phyloP scores from a whole-genome alignment of 495 filamentous ascomycete genomes.

The Penicillium samsonianum region DNA sequence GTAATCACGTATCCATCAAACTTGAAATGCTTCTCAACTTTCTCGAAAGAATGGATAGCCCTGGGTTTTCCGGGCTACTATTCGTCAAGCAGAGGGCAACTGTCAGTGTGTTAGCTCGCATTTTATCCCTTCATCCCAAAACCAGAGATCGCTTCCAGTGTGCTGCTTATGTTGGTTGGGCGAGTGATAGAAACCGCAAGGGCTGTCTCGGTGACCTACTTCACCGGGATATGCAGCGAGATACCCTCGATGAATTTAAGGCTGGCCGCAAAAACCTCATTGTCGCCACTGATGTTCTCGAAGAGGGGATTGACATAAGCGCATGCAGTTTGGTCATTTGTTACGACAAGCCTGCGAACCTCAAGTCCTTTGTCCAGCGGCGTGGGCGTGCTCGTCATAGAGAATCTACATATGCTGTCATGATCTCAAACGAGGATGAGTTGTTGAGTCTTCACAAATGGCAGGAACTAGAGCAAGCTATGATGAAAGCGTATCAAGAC shows the following conservation, averaged over 20 bases:
- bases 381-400: slow-evolving; percentile 77
- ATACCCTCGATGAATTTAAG: slow-evolving; percentile 69
- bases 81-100: slow-evolving; percentile 76
- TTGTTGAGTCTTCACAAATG: slow-evolving; percentile 50
- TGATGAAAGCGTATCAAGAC: slow-evolving; percentile 74
- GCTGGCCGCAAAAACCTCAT: slow-evolving; percentile 72
- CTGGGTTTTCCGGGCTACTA: slow-evolving; percentile 66
- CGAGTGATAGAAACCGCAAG: slow-evolving; percentile 48
- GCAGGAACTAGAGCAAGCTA: slow-evolving; percentile 64
- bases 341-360: slow-evolving; percentile 70
- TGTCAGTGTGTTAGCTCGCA: slow-evolving; percentile 63
- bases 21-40: slow-evolving; percentile 54
- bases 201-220: slow-evolving; percentile 62
- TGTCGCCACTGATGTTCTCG: slow-evolving; percentile 79
- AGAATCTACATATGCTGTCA: slow-evolving; percentile 69
- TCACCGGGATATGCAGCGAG: slow-evolving; percentile 52
- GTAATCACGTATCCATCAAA: slow-evolving; percentile 51
- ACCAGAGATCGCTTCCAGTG: slow-evolving; percentile 61
- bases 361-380: slow-evolving; percentile 88
- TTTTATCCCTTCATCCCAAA: slow-evolving; percentile 63
- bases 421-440: slow-evolving; percentile 50
- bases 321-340: slow-evolving; percentile 87
- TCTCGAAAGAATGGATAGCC: slow-evolving; percentile 44
- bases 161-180: slow-evolving; percentile 69
- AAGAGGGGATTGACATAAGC: slow-evolving; percentile 90